Conservation (phyloP, 805 yeast genomes). For the Starmerella ratchasimensis region DNA sequence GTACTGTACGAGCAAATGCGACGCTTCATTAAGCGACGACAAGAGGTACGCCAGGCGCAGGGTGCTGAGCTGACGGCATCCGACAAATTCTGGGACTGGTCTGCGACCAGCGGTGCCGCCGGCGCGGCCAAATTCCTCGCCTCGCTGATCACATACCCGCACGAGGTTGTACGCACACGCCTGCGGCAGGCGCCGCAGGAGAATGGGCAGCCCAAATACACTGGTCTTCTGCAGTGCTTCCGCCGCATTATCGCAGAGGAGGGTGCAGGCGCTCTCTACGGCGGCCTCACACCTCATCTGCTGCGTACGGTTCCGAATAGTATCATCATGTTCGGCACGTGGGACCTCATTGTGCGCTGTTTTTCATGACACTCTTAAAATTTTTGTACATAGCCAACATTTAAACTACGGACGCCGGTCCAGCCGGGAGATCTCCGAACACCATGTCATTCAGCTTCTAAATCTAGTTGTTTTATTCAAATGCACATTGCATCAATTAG, state of each 20-base stretch:
- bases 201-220: slow-evolving; percentile 71
- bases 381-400: slow-evolving; percentile 1
- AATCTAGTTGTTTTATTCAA: not conserved
- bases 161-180: slow-evolving; percentile 91
- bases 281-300: slow-evolving; percentile 94
- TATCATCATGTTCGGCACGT: slow-evolving; percentile 97
- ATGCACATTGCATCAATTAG: no score
- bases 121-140: slow-evolving; percentile 93
- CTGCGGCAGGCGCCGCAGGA: slow-evolving; percentile 84
- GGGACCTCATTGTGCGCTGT: slow-evolving; percentile 65
- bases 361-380: slow-evolving; percentile 1
- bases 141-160: slow-evolving; percentile 86
- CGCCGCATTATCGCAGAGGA: slow-evolving; percentile 77
- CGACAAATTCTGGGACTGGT: slow-evolving; percentile 75
- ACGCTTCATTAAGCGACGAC: slow-evolving; percentile 33
- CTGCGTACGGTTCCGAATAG: slow-evolving; percentile 95
- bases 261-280: slow-evolving; percentile 85
- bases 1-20: slow-evolving; percentile 93
- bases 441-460: no score
- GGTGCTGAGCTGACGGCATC: slow-evolving; percentile 30
- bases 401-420: no score
- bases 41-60: slow-evolving; percentile 26
- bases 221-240: slow-evolving; percentile 81
- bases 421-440: no score
- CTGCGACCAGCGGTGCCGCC: slow-evolving; percentile 92